Percentiles rank a stretch among this genome's conserved stretches.
These are phyloP conservation scores for Rhodocollybia butyracea DNA, from an alignment of 768 basidiomycete genomes.

Conservation along the genomic window DNA sequence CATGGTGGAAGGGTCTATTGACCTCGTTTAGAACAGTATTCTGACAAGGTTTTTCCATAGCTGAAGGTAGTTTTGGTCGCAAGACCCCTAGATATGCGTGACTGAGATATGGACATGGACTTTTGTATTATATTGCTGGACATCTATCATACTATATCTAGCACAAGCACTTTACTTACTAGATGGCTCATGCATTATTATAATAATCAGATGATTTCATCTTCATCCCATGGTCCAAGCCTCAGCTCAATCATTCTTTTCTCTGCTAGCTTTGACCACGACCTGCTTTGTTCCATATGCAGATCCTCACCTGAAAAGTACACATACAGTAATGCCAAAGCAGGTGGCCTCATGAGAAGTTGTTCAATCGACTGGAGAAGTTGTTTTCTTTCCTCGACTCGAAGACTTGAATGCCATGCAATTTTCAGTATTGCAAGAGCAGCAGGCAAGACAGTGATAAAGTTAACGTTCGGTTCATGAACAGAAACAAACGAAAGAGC, in stretches of 20 bases:
- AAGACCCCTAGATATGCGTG: conserved; percentile 34
- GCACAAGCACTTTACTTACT: neutral
- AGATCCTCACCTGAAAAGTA: neutral
- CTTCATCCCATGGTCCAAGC: conserved; percentile 2
- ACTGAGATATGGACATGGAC: neutral
- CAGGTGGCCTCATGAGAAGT: neutral
- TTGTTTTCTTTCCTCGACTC: conserved; percentile 26
- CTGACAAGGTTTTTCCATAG: conserved; percentile 20
- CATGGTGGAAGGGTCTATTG: conserved; percentile 20
- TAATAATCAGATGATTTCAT: conserved; percentile 5
- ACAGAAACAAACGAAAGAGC: conserved; percentile 32
- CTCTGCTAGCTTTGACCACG: neutral
- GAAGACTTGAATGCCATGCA: conserved; percentile 27
- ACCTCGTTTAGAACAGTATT: conserved; percentile 5
- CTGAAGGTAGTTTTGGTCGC: conserved; percentile 40
- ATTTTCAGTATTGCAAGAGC: conserved; percentile 31
- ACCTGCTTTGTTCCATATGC: neutral
- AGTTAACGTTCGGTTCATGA: conserved; percentile 27
- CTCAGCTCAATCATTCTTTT: neutral
- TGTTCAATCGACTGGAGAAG: conserved; percentile 29
- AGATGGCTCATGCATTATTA: neutral
- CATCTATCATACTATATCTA: neutral
- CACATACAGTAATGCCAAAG: neutral
- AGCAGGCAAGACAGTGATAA: conserved; percentile 26
- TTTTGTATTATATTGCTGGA: conserved; percentile 4